Base-by-base conservation (phyloP, 192 early-diverging fungal genomes). In the Chytriomyces sp. region DNA sequence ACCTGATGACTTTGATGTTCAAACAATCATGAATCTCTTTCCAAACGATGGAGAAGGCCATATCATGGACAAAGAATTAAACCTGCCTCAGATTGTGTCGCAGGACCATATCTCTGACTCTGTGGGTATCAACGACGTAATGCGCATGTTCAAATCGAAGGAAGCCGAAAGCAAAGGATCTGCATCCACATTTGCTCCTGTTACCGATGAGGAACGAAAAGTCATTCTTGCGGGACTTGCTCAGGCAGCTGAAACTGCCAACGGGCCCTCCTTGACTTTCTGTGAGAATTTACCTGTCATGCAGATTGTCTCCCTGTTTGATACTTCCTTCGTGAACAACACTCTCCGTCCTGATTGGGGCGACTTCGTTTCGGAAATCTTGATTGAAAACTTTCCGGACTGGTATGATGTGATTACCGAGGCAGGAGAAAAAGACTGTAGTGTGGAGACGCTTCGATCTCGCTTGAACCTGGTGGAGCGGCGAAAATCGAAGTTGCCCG, bases 21-120 rank as follows among this genome's bases (percentile, higher is more conserved):
- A 52, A 32, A 52, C 52, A 52, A 49, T 68, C 8, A 68, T 68
- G 65, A 10, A 33, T 17, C 22, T 68, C 28, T 68, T 68, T 68
- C 32, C n/a, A n/a, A 14, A 28, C 5, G 54, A n/a, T 49, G 10
- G 12, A 49, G 41, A 49, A 49, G n/a, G n/a, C n/a, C n/a, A n/a
- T n/a, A n/a, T n/a, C n/a, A n/a, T n/a, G n/a, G n/a, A n/a, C n/a
- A n/a, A n/a, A n/a, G n/a, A n/a, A n/a, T n/a, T n/a, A 49, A 49
- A 49, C 41, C 41, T 17, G 41, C 41, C 12, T 0, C 41, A n/a
- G n/a, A 49, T 49, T n/a, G n/a, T n/a, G n/a, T n/a, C n/a, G n/a
- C n/a, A n/a, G n/a, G n/a, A 22, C 22, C 44, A 49, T 22, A 22
- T 49, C 14, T 3, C 44, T 62, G 65, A 67, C 44, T n/a, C 60